Evolutionary conservation across 306 rosid species (phyloP).

Genomic region (Astragalus glycyphyllos): DNA sequence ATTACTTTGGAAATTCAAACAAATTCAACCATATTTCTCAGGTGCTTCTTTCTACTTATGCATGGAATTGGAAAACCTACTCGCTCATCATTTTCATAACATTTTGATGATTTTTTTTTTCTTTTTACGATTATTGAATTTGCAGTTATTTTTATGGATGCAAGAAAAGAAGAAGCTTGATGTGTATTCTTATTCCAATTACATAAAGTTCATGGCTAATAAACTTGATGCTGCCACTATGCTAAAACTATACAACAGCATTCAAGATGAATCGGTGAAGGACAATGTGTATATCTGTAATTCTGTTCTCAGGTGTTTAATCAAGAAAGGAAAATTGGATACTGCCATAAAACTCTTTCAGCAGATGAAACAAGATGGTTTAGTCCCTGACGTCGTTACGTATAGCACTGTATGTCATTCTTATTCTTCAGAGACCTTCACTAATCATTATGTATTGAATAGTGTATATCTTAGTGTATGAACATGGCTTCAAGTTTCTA

Average conservation of each 20-base stretch:
- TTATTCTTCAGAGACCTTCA: constrained; percentile 5
- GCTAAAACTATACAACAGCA: constrained; percentile 65
- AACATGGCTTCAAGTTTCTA: too few relatives aligned
- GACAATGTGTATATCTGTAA: constrained; percentile 72
- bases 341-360: constrained; percentile 64
- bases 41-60: constrained; percentile 50
- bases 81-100: constrained; percentile 3
- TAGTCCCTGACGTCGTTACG: constrained; percentile 78
- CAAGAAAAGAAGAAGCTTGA: constrained; percentile 69
- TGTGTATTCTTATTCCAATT: constrained; percentile 71
- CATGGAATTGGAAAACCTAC: not conserved
- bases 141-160: constrained; percentile 96
- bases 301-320: constrained; percentile 73
- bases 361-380: constrained; percentile 81
- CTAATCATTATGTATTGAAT: too few relatives aligned
- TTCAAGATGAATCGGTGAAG: constrained; percentile 61
- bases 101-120: not conserved
- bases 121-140: constrained; percentile 27
- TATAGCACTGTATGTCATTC: constrained; percentile 75
- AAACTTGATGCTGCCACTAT: constrained; percentile 65
- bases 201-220: constrained; percentile 70
- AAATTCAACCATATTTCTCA: constrained; percentile 65
- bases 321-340: constrained; percentile 69
- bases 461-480: too few relatives aligned
- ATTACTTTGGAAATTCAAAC: constrained; percentile 62